phyloP scores from a whole-genome alignment of 2,329 filamentous ascomycete genomes.

The Meredithiella fracta region DNA sequence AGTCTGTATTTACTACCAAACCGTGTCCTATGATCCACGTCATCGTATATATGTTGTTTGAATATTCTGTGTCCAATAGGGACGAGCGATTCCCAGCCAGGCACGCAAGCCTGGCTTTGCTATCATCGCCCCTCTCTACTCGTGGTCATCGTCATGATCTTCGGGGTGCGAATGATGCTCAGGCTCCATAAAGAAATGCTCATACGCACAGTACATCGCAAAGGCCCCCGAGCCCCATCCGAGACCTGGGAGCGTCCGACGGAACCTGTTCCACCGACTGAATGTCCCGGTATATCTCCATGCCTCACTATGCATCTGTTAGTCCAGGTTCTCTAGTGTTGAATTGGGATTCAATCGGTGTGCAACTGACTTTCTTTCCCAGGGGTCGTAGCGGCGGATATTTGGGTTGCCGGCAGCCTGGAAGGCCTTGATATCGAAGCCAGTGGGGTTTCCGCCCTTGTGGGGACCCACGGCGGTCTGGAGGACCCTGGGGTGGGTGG shows the following conservation, averaged over 20 bases:
- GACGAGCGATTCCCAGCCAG: background rate
- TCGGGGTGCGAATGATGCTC: slow-evolving; percentile 40
- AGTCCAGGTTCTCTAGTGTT: background rate
- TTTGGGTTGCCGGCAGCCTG: slow-evolving; percentile 50
- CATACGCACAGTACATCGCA: slow-evolving; percentile 72
- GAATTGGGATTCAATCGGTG: background rate
- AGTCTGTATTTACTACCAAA: background rate
- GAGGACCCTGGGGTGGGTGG: slow-evolving; percentile 25
- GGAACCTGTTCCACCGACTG: slow-evolving; percentile 78
- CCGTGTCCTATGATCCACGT: background rate
- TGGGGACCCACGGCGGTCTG: slow-evolving; percentile 35
- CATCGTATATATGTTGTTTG: background rate
- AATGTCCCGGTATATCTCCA: slow-evolving; percentile 90
- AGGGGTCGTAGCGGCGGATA: slow-evolving; percentile 40
- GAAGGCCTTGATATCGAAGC: slow-evolving; percentile 76
- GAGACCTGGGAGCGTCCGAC: slow-evolving; percentile 69
- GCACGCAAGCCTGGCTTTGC: background rate
- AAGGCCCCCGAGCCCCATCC: slow-evolving; percentile 89
- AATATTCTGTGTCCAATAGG: background rate
- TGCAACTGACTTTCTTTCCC: slow-evolving; percentile 43
- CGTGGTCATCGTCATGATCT: slow-evolving; percentile 39
- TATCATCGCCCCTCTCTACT: slow-evolving; percentile 26
- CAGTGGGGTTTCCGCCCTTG: slow-evolving; percentile 56
- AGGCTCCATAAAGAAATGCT: slow-evolving; percentile 71
- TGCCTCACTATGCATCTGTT: slow-evolving; percentile 50